Evolutionary conservation across 2,329 filamentous ascomycete species (phyloP).

Genomic region (Davidsoniella eucalypti): DNA sequence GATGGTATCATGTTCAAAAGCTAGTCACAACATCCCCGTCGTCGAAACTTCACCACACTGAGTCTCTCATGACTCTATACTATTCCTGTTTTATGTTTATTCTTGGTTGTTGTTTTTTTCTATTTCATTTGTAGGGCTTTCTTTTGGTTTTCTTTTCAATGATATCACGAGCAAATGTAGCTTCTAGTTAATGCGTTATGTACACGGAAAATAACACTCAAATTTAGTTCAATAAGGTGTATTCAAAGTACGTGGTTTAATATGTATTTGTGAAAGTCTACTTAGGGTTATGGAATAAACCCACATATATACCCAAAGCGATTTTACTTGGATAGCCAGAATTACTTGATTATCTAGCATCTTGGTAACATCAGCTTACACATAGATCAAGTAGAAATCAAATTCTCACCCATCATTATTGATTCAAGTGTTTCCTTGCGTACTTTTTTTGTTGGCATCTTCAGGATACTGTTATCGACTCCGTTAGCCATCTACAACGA

Average conservation of each 20-base stretch:
- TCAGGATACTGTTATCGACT: not conserved
- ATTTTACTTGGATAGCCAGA: not conserved
- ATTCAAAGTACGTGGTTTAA: no score
- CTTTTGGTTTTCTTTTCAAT: slow-evolving; percentile 1
- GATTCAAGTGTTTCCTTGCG: not conserved
- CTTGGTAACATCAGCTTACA: not conserved
- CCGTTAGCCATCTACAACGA: not conserved
- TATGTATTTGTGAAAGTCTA: not conserved
- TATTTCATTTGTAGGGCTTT: slow-evolving; percentile 5
- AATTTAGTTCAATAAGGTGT: no score
- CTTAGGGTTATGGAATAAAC: not conserved
- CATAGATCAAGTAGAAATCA: no score
- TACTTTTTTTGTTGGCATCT: not conserved
- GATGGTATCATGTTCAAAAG: not conserved
- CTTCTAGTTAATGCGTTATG: not conserved
- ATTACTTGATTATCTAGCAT: not conserved
- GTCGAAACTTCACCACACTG: no score
- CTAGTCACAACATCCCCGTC: slow-evolving; percentile 14
- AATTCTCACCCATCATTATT: not conserved
- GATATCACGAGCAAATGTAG: slow-evolving; percentile 4
- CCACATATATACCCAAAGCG: no score
- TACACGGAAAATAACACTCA: not conserved
- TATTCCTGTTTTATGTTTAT: slow-evolving; percentile 6
- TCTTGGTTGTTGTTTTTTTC: slow-evolving; percentile 10
- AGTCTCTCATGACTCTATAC: no score